Evolutionary conservation across 2,329 filamentous ascomycete genomes (phyloP).

Genomic region (Paraconiothyrium sp.): DNA sequence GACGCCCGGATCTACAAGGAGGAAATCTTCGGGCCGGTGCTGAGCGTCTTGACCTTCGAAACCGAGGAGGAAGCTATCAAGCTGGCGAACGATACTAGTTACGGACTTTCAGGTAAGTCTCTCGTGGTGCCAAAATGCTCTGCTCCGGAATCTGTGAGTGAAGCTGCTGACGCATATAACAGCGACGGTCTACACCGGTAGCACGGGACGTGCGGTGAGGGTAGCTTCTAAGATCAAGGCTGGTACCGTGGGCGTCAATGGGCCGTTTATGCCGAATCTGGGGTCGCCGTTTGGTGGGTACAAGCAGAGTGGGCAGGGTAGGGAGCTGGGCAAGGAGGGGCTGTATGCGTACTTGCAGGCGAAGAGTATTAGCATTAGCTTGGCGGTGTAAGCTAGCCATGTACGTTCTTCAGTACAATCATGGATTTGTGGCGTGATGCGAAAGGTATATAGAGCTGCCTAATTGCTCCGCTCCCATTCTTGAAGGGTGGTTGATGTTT

Average conservation of each 20-base stretch:
- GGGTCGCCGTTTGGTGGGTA: conserved; percentile 41
- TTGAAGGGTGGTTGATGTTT: too few species aligned
- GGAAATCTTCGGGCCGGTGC: conserved; percentile 47
- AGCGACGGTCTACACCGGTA: conserved; percentile 31
- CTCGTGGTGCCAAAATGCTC: not conserved
- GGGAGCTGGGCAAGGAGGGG: conserved; percentile 38
- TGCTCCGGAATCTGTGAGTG: not conserved
- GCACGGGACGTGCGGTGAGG: conserved; percentile 30
- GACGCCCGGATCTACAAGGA: conserved; percentile 38
- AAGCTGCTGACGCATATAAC: not conserved
- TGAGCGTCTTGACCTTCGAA: conserved; percentile 40
- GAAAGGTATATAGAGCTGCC: too few species aligned
- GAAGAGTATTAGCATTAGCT: conserved; percentile 28
- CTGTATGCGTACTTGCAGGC: conserved; percentile 37
- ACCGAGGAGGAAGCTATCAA: conserved; percentile 46
- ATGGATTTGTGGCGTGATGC: too few species aligned
- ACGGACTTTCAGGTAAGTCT: conserved; percentile 35
- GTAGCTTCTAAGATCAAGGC: conserved; percentile 38
- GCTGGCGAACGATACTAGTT: conserved; percentile 43
- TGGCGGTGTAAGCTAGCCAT: conserved; percentile 3
- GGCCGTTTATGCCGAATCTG: conserved; percentile 38
- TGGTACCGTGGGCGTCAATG: conserved; percentile 35
- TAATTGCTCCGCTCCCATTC: too few species aligned
- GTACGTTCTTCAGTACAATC: not conserved
- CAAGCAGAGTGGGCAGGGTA: conserved; percentile 41